Evolutionary conservation across 1,139 yeast genomes (phyloP).

Genomic region (Scheffersomyces cryptocercus): DNA sequence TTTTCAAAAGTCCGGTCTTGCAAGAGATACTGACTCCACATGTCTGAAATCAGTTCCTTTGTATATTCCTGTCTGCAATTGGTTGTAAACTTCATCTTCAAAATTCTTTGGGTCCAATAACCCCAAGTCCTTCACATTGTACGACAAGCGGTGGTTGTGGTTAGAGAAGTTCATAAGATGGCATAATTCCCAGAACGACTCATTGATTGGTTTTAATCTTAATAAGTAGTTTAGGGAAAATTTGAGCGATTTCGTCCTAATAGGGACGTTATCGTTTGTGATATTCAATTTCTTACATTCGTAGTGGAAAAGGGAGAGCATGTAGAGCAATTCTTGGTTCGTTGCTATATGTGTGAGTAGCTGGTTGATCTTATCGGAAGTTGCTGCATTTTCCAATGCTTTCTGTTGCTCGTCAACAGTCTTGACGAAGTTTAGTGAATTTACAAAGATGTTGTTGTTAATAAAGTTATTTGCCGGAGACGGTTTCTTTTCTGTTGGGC

Average conservation of each 20-base stretch:
- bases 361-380: conserved; percentile 20
- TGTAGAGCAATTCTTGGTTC: conserved; percentile 32
- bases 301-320: conserved; percentile 33
- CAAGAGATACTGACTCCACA: conserved; percentile 18
- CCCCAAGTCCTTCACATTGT: conserved; percentile 32
- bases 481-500: too few species aligned
- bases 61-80: conserved; percentile 27
- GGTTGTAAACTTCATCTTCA: conserved; percentile 22
- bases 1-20: conserved; percentile 15
- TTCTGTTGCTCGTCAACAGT: conserved; percentile 30
- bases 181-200: conserved; percentile 44
- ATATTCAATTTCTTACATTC: conserved; percentile 38
- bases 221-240: conserved; percentile 9
- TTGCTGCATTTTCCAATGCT: conserved; percentile 19
- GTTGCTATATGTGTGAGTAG: conserved; percentile 26
- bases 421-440: conserved; percentile 26
- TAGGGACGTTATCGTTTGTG: conserved; percentile 11
- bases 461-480: neutral
- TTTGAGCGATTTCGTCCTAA: conserved; percentile 3
- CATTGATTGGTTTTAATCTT: conserved; percentile 31
- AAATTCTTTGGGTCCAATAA: conserved; percentile 44
- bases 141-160: conserved; percentile 29
- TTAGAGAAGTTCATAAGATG: conserved; percentile 31
- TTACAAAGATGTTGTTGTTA: conserved; percentile 4
- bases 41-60: conserved; percentile 25